Evolutionary conservation across 352 stramenopile species (phyloP).

Genomic region (Globisporangium perplexum): DNA sequence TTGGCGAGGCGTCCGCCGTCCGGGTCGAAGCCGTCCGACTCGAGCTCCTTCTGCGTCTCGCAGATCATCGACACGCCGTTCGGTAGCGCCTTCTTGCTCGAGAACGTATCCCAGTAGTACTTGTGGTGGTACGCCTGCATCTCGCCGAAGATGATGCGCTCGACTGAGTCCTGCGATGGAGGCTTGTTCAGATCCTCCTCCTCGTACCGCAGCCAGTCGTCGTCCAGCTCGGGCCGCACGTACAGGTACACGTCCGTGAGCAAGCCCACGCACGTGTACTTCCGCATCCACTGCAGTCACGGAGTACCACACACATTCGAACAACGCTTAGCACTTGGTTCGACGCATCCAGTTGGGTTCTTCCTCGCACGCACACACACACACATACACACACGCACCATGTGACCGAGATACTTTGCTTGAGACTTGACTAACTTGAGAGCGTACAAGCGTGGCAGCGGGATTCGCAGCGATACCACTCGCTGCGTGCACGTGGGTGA

Average conservation of each 20-base stretch:
- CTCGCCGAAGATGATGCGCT: constrained; percentile 76
- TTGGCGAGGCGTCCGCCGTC: constrained; percentile 62
- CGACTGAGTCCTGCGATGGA: constrained; percentile 57
- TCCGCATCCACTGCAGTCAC: constrained; percentile 61
- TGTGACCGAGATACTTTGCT: constrained; percentile 73
- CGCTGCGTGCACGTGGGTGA: constrained; percentile 20
- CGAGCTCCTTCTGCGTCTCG: constrained; percentile 58
- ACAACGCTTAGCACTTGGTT: too few relatives aligned
- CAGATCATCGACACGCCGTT: constrained; percentile 42
- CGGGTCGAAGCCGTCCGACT: constrained; percentile 41
- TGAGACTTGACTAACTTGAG: constrained; percentile 85
- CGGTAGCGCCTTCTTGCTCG: constrained; percentile 40
- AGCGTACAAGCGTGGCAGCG: constrained; percentile 61
- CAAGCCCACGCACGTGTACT: constrained; percentile 77
- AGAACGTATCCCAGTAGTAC: constrained; percentile 69
- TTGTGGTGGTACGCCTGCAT: constrained; percentile 87
- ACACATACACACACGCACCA: constrained; percentile 23
- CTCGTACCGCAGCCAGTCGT: constrained; percentile 79
- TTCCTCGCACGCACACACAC: too few relatives aligned
- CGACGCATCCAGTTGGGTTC: too few relatives aligned
- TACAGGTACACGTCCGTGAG: constrained; percentile 77
- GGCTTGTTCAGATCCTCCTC: constrained; percentile 75
- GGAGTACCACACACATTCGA: neutral
- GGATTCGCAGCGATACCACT: constrained; percentile 63
- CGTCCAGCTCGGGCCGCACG: constrained; percentile 68